Conservation (phyloP, 805 yeast genomes). For the Teunomyces funiuensis region DNA sequence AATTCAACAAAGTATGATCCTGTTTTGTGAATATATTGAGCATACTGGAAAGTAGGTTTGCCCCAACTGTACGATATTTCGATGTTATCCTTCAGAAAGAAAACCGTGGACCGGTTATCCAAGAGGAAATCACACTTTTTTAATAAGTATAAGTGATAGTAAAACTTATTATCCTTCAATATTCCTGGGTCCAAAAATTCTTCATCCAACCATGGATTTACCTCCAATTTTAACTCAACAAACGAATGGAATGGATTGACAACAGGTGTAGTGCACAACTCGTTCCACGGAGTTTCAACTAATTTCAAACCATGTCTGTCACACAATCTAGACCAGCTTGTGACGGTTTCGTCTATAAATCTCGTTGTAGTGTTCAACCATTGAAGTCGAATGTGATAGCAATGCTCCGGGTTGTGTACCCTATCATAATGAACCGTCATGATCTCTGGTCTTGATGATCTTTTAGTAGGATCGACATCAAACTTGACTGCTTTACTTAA, state of each 20-base stretch:
- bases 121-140: conserved; percentile 71
- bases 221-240: conserved; percentile 61
- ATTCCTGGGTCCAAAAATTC: conserved; percentile 47
- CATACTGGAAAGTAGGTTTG: conserved; percentile 71
- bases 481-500: conserved; percentile 65
- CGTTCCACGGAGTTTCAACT: conserved; percentile 92
- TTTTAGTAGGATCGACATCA: conserved; percentile 71
- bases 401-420: conserved; percentile 91
- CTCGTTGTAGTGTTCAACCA: conserved; percentile 92
- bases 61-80: conserved; percentile 93
- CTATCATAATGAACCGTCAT: conserved; percentile 85
- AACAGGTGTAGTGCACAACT: conserved; percentile 71
- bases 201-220: conserved; percentile 70
- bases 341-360: conserved; percentile 74
- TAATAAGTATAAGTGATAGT: conserved; percentile 75
- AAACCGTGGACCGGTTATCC: conserved; percentile 75
- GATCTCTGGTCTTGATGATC: conserved; percentile 76
- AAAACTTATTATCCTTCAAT: conserved; percentile 54
- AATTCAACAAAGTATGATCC: conserved; percentile 91
- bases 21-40: conserved; percentile 85
- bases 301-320: conserved; percentile 75
- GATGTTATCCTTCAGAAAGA: conserved; percentile 48
- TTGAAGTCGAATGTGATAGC: conserved; percentile 86
- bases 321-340: conserved; percentile 76
- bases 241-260: conserved; percentile 88